These are phyloP conservation scores for Melastoma candidum DNA, from an alignment of 441 rosid genomes.

Conservation along the genomic window DNA sequence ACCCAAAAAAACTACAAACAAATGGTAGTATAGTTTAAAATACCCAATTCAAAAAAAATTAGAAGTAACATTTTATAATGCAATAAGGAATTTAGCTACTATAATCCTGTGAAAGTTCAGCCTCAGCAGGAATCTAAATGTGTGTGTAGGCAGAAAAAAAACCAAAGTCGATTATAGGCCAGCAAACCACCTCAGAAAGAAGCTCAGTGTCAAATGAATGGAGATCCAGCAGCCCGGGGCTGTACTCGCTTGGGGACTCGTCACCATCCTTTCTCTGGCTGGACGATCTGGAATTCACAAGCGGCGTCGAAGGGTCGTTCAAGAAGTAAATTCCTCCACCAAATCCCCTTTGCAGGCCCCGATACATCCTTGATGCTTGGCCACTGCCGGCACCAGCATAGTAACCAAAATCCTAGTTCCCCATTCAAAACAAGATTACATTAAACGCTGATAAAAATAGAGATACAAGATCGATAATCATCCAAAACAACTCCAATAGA, in stretches of 20 bases:
- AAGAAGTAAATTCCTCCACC: conserved; percentile 60
- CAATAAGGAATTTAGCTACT: too few relatives aligned
- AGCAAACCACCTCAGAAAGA: conserved; percentile 68
- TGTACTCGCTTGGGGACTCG: conserved; percentile 64
- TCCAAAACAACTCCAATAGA: too few relatives aligned
- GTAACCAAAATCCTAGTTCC: conserved; percentile 67
- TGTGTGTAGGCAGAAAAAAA: background rate
- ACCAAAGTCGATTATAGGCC: too few relatives aligned
- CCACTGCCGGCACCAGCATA: conserved; percentile 57
- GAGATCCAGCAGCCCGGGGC: conserved; percentile 98
- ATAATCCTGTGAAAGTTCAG: too few relatives aligned
- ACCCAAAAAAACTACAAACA: too few relatives aligned
- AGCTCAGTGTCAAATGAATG: conserved; percentile 94
- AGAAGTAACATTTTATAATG: too few relatives aligned
- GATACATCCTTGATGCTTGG: conserved; percentile 52
- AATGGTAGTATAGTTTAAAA: too few relatives aligned
- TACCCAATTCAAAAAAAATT: too few relatives aligned
- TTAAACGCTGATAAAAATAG: background rate
- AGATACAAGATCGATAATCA: background rate
- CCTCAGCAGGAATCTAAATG: too few relatives aligned
- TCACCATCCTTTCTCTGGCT: conserved; percentile 61
- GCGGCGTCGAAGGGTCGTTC: conserved; percentile 74
- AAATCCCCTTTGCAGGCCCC: conserved; percentile 55
- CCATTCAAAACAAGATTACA: too few relatives aligned
- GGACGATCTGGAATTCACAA: conserved; percentile 45